A percentile compares a stretch with the other conserved stretches of the same genome.
phyloP scores from a whole-genome alignment of 2,329 filamentous ascomycete genomes.

The Trichoderma citrinoviride region DNA sequence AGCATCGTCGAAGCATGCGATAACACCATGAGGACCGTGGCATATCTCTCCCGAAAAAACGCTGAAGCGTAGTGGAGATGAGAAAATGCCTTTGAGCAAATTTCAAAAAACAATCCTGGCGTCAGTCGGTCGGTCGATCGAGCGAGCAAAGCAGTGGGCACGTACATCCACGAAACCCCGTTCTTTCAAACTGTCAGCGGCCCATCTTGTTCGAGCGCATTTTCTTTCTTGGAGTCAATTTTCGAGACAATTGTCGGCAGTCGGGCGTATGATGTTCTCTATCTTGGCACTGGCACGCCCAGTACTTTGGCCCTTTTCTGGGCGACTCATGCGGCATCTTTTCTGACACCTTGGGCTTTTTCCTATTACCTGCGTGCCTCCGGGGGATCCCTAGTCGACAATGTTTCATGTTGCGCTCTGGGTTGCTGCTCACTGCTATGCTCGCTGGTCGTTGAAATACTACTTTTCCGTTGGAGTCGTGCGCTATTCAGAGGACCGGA shows the following conservation, averaged over 20 bases:
- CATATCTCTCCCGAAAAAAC: slow-evolving; percentile 16
- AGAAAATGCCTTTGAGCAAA: slow-evolving; percentile 14
- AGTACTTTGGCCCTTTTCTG: not conserved
- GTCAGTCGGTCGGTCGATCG: slow-evolving; percentile 28
- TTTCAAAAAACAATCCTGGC: slow-evolving; percentile 15
- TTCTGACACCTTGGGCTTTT: not conserved
- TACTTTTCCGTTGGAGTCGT: not conserved
- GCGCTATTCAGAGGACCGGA: slow-evolving; percentile 29
- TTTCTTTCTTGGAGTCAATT: not conserved
- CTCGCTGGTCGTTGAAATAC: slow-evolving; percentile 28
- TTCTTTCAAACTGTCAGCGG: not conserved
- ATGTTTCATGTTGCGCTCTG: not conserved
- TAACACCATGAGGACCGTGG: slow-evolving; percentile 29
- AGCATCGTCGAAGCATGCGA: slow-evolving; percentile 41
- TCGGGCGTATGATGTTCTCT: not conserved
- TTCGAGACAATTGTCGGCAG: not conserved
- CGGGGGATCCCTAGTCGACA: not conserved
- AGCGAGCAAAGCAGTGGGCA: slow-evolving; percentile 56
- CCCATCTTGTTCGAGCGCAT: not conserved
- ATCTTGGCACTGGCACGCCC: not conserved
- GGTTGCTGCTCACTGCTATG: slow-evolving; percentile 32
- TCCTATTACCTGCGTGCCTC: not conserved
- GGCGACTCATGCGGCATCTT: not conserved
- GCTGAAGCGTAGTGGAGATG: slow-evolving; percentile 13
- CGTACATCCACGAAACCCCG: slow-evolving; percentile 20